Base-by-base conservation (phyloP, 106 monocot species). In the Phalaenopsis equestris region DNA sequence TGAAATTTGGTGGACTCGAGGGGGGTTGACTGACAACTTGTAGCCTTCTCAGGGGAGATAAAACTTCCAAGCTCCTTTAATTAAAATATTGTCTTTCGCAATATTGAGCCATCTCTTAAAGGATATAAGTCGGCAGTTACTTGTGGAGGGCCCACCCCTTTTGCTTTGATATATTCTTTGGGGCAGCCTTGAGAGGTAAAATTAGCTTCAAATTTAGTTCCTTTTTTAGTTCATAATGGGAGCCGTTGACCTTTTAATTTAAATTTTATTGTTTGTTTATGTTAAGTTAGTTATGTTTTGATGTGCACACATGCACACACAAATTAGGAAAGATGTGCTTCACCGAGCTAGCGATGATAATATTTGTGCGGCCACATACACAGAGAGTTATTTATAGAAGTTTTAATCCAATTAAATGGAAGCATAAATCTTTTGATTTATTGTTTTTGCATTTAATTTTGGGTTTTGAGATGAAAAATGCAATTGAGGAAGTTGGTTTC, bases 101-200 rank as follows among this genome's bases (percentile, higher is more conserved):
- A 10, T 24, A 65, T 65, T 0, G 24, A 65, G 11, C 64, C 24
- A 24, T 65, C 7, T 65, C 64, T 24, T 52, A 45, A 45, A 57
- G 24, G 64, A 21, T 65, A 65, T 65, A 65, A 65, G 12, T 65
- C 64, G 15, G 6, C 3, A 65, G 64, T 65, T 6, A 8, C 24
- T 65, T n/a, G 64, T 65, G 64, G 64, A 24, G 64, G 64, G 64
- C 64, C 64, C 64, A 65, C 64, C 64, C 9, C 5, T 65, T 65
- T 65, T 65, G 24, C 6, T 24, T 21, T 65, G n/a, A 21, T 21
- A 24, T 14, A 65, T 65, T 24, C 23, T 2, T 65, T 21, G 64
- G n/a, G 64, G n/a, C 64, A 65, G 64, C 64, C 21, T 65, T 65
- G 64, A 65, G 24, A 65, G 64, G 64, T 65, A 65, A 65, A 6